Evolutionary conservation across 176 grass and related monocot species (phyloP), one percentile per base, ranked within the genome.

Genomic region (Aegilops tauschii): DNA sequence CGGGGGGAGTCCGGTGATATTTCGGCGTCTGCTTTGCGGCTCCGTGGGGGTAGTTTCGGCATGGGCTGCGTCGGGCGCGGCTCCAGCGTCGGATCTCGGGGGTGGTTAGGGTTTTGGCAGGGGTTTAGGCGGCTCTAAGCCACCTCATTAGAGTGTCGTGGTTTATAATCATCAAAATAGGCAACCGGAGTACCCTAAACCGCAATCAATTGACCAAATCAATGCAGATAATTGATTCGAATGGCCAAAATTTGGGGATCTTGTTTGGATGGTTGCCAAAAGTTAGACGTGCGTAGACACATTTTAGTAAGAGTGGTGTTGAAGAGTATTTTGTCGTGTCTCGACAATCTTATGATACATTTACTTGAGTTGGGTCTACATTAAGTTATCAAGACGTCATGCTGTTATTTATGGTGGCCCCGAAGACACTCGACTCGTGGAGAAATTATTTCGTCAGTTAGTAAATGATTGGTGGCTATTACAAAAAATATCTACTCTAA

Each of bases 31-130:
- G 47, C 20, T 61, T 47, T 17, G 8, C 2, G 44, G 37, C 37
- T 40, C 37, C 8, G 8, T 6, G 6, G 89, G 85, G 85, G 68
- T 6, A 76, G 8, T 76, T 87, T 83, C 14, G 89, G 89, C 47
- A 83, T 50, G 27, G 25, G 27, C 0, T 35, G 1, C 21, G 3
- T 12, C 1, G 20, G 12, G 11, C 4, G 8, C 50, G 16, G 8
- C 17, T 1, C 12, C 1, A 18, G 34, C 1, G 6, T 29, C 7
- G 42, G 50, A 70, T 82, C 77, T 73, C 12, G 69, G 21, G 14
- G 32, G 7, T 3, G 23, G 58, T 87, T 87, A 91, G 89, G 89
- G 89, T 91, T 91, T 66, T 87, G 20, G 3, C 14, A 87, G 10
- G 84, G 74, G 80, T 4, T 47, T 18, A n/a, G 4, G 9, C 61